Evolutionary conservation across 768 basidiomycete species (phyloP), one percentile per base, ranked within the genome.

Genomic region (Dioszegia hungarica): DNA sequence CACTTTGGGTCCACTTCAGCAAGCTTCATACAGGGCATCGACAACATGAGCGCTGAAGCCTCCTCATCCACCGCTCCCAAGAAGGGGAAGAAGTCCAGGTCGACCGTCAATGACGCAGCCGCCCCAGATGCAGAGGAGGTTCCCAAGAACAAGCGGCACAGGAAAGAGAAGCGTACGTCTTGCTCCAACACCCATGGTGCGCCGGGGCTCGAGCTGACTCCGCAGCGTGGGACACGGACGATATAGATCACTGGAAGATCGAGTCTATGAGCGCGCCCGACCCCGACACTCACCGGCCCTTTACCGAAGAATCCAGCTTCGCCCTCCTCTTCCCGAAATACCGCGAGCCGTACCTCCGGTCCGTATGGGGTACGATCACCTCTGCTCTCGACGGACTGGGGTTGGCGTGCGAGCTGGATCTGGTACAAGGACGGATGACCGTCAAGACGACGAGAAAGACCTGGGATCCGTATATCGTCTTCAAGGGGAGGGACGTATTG

Each of bases 271-370:
- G 70, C 11, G 80, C 82, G 4, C 86, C 85, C 68, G 85, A 82
- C 14, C 88, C 88, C 0, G 80, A 88, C 1, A 38, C 56, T 8
- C 68, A 70, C 39, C 55, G 56, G 20, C 72, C 76, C 2, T 91
- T 99, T 78, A 81, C 85, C 1, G 94, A 98, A 75, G 95, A 99
- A 79, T 95, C 92, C 2, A 94, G 91, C 0, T 99, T 98, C 69
- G 94, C 94, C 10, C 94, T 95, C 1, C 83, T 99, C 10, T 99
- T 99, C 77, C 95, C 95, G 12, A 98, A 95, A 77, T 98, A 98
- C 74, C 84, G 95, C 64, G 95, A 99, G 82, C 73, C 68, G 28
- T 98, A 98, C 71, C 79, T 99, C 46, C 83, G 91, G 40, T 91
- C 98, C 75, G 86, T 88, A 47, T 99, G 95, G 95, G 85, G 87